Evolutionary conservation across 495 filamentous ascomycete species (phyloP).

Genomic region (Xylaria curta): DNA sequence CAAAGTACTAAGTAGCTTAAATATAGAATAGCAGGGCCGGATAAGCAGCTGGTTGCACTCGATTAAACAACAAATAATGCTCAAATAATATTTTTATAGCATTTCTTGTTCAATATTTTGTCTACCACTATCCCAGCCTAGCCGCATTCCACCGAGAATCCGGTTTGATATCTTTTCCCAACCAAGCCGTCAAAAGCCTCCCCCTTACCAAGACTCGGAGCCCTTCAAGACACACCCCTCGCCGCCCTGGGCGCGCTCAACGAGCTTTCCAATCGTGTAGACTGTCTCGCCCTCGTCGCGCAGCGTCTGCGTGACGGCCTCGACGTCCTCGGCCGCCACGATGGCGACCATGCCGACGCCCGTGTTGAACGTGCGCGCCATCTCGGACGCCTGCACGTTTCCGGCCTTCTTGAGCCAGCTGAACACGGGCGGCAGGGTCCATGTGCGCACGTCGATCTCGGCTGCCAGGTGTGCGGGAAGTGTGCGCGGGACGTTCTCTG

Average conservation of each 20-base stretch:
- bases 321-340: conserved; percentile 63
- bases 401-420: conserved; percentile 82
- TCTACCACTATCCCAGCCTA: too few relatives aligned
- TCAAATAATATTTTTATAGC: too few relatives aligned
- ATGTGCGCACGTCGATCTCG: conserved; percentile 73
- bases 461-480: conserved; percentile 77
- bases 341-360: conserved; percentile 93
- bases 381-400: conserved; percentile 74
- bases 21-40: too few relatives aligned
- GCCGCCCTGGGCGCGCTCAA: conserved; percentile 53
- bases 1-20: too few relatives aligned
- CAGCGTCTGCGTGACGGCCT: conserved; percentile 60
- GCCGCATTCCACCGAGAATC: too few relatives aligned
- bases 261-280: conserved; percentile 74
- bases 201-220: conserved; percentile 71
- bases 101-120: too few relatives aligned
- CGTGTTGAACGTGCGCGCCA: conserved; percentile 91
- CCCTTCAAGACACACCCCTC: conserved; percentile 73
- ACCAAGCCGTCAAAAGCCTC: neutral
- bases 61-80: too few relatives aligned
- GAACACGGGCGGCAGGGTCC: conserved; percentile 78
- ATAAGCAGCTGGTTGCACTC: too few relatives aligned
- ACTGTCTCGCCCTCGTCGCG: conserved; percentile 75
- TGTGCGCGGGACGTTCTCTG: conserved; percentile 94
- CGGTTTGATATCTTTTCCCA: too few relatives aligned